Conservation (phyloP, 129 eudicot species). For the Helianthus tuberosus region DNA sequence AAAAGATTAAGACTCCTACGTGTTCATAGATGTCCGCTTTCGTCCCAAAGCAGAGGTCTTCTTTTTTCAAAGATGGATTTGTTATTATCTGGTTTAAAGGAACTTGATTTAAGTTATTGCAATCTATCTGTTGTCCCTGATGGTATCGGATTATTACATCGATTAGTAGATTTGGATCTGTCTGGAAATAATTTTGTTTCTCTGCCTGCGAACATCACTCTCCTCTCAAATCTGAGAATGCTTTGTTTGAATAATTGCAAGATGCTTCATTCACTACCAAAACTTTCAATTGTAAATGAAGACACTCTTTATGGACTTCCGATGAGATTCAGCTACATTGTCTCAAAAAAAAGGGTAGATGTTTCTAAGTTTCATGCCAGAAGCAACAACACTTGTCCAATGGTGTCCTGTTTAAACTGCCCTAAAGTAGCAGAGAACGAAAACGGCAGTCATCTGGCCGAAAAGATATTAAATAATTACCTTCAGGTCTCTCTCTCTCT, state of each 20-base stretch:
- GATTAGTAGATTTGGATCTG: constrained; percentile 5
- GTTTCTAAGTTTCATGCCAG: constrained; percentile 1
- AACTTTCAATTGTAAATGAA: constrained; percentile 14
- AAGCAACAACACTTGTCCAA: constrained; percentile 16
- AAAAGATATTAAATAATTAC: constrained; percentile 9
- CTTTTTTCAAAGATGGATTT: neutral
- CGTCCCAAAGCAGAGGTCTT: constrained; percentile 7
- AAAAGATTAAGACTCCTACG: constrained; percentile 2
- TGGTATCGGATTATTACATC: constrained; percentile 13
- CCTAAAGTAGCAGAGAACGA: constrained; percentile 18
- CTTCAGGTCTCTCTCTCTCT: constrained; percentile 21
- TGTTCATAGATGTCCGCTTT: neutral
- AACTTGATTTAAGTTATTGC: constrained; percentile 24
- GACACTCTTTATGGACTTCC: constrained; percentile 15
- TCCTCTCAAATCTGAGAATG: constrained; percentile 23
- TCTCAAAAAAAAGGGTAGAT: neutral
- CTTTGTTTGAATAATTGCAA: constrained; percentile 23
- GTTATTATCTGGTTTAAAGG: neutral
- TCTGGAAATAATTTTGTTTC: constrained; percentile 18
- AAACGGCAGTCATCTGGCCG: neutral
- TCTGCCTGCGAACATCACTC: constrained; percentile 11
- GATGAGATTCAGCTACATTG: neutral
- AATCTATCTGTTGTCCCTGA: constrained; percentile 18
- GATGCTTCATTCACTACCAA: constrained; percentile 17
- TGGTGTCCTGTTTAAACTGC: constrained; percentile 18